Evolutionary conservation across 2,329 filamentous ascomycete species (phyloP), one percentile per base, ranked within the genome.

Genomic region (Beauveria bassiana): DNA sequence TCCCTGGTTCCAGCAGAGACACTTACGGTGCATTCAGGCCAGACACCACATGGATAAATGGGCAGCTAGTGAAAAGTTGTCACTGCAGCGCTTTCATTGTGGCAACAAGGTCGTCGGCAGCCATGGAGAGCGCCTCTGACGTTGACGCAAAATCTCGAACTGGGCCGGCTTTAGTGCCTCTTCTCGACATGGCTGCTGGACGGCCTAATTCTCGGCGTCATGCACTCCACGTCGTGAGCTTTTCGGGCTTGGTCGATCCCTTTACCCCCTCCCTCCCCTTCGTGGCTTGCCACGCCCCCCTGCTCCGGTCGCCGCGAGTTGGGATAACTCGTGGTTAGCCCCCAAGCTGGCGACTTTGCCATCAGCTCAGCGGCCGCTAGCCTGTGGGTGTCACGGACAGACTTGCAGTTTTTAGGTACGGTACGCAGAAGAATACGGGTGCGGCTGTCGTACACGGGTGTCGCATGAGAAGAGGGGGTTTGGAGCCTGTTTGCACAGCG

Each of bases 151-250:
- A 45, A 14, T 24, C n/a, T 22, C 14, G n/a, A 40, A 45, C 42
- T 24, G 26, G 14, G n/a, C 45, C 40, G n/a, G 16, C 10, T 38
- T 38, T 61, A 20, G 38, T 52, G 24, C 34, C 38, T 51, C 45
- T 42, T 49, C 49, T 53, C 24, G 26, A 45, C 55, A 42, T 51
- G n/a, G 49, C 40, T 46, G 18, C 12, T 24, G 20, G 28, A 57
- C 65, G 65, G 65, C 60, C 60, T 61, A 63, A 65, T 64, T 64
- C 65, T 66, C 65, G 65, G 65, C 63, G 64, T 58, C 64, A 66
- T 66, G 64, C 64, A 61, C 62, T 58, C 53, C 52, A 58, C 52
- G 50, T 61, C 56, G 57, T 49, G 47, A 58, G 57, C 50, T 38
- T 54, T 51, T 52, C 42, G 56, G 42, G 34, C 46, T 45, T 45